Conservation (phyloP, 2,329 filamentous ascomycete genomes). For the Clarireedia sp. region DNA sequence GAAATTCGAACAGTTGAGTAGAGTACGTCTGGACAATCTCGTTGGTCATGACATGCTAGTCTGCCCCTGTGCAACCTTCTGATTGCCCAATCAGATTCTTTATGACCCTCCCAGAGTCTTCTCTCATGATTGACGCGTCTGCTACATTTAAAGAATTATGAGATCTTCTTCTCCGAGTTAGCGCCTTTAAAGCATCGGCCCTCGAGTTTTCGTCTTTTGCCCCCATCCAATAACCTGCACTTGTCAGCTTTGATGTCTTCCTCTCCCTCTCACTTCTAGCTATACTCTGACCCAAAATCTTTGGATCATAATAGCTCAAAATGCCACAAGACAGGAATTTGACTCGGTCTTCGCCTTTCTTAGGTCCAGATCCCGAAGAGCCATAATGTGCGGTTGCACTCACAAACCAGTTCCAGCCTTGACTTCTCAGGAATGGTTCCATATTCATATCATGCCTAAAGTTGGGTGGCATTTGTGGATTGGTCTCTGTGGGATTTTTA, state of each 20-base stretch:
- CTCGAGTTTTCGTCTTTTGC: conserved; percentile 21
- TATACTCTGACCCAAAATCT: conserved; percentile 27
- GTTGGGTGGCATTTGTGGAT: conserved; percentile 31
- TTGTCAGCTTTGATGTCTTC: conserved; percentile 35
- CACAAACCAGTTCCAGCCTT: conserved; percentile 39
- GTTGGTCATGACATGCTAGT: conserved; percentile 36
- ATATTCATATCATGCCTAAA: conserved; percentile 26
- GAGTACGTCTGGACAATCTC: conserved; percentile 37
- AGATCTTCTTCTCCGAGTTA: conserved; percentile 32
- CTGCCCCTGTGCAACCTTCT: conserved; percentile 33
- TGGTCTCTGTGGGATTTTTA: conserved; percentile 24
- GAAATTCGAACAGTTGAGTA: conserved; percentile 29
- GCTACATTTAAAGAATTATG: conserved; percentile 30
- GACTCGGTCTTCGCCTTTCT: conserved; percentile 36
- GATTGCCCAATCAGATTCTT: conserved; percentile 18
- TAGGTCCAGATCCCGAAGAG: conserved; percentile 31
- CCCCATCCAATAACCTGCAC: conserved; percentile 33
- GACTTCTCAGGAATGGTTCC: conserved; percentile 35
- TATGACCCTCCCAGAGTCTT: conserved; percentile 29
- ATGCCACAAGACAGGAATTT: conserved; percentile 36
- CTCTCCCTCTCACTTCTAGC: conserved; percentile 31
- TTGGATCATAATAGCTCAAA: conserved; percentile 38
- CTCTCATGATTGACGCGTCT: conserved; percentile 32
- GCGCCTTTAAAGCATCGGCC: conserved; percentile 26
- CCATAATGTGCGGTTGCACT: conserved; percentile 38